Evolutionary conservation across 2,329 filamentous ascomycete genomes (phyloP).

Genomic region (Macrophomina tecta): DNA sequence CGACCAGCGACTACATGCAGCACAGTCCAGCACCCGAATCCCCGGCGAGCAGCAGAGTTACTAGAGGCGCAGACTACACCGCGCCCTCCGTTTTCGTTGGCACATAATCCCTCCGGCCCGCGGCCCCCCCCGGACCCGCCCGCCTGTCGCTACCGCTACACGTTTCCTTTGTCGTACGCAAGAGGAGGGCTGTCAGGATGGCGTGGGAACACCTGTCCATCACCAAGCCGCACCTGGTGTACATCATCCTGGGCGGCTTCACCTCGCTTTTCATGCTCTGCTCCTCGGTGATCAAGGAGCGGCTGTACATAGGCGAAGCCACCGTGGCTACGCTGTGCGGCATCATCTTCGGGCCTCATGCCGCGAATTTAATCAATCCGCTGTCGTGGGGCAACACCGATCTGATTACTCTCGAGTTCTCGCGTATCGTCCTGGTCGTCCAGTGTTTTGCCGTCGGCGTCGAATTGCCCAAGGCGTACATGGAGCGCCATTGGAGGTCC

Average conservation of each 20-base stretch:
- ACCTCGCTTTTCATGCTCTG: conserved; percentile 98
- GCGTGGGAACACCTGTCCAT: conserved; percentile 82
- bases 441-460: conserved; percentile 93
- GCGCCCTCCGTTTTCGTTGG: conserved; percentile 33
- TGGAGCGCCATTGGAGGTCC: conserved; percentile 97
- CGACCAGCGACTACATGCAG: conserved; percentile 53
- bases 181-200: conserved; percentile 55
- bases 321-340: conserved; percentile 89
- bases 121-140: conserved; percentile 7
- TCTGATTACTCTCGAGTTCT: conserved; percentile 87
- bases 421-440: conserved; percentile 85
- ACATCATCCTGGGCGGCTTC: conserved; percentile 97
- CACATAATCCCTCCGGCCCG: conserved; percentile 32
- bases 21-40: conserved; percentile 38
- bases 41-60: conserved; percentile 33
- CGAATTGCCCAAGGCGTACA: conserved; percentile 90
- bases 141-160: conserved; percentile 19
- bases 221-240: conserved; percentile 96
- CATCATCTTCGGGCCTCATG: conserved; percentile 87
- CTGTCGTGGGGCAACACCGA: conserved; percentile 81
- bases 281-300: conserved; percentile 97
- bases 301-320: conserved; percentile 97
- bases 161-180: neutral
- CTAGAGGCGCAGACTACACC: conserved; percentile 33
- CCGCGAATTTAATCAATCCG: conserved; percentile 78